Evolutionary conservation across 495 filamentous ascomycete species (phyloP), one percentile per base, ranked within the genome.

Genomic region (Aspergillus wentii): DNA sequence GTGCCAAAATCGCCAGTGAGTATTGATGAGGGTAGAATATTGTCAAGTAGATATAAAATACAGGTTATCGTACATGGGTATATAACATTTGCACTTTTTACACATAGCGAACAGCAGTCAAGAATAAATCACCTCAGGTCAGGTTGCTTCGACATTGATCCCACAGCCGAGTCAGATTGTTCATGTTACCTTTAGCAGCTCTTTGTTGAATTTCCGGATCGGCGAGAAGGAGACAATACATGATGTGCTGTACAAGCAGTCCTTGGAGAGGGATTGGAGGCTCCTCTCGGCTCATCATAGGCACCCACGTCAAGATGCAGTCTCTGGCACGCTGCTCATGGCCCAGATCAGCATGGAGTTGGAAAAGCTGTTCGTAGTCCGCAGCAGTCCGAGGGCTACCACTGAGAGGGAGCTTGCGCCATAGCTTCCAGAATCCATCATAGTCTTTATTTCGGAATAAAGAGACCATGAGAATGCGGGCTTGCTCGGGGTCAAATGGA

Each of bases 341-440:
- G 1, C 57, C 52, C 0, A 68, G 66, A 15, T 68, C 50, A 0
- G 73, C 71, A 18, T 83, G 64, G 9, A 71, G 38, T 17, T 55
- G 41, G 52, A 80, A 83, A 16, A 83, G 51, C 31, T 72, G 52
- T 15, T 54, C 48, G 55, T 88, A 89, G 39, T 85, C 61, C 5
- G 50, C 56, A 17, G 53, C 54, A 2, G 74, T 76, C 22, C 83
- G 75, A 4, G 66, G 53, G 15, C 59, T 48, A 5, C 66, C 53
- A 34, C 68, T 61, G 23, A 69, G 62, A 29, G 80, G 62, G 17
- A 78, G 57, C 31, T 70, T 65, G 35, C 71, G 67, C 78, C 81
- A 88, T 23, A 71, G 46, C 8, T 72, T 64, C 80, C 76, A 84
- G 43, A 88, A 78, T 3, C 56, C 56, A 9, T 66, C 51, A 67